Evolutionary conservation across 106 monocot species (phyloP).

Genomic region (Hemerocallis citrina): DNA sequence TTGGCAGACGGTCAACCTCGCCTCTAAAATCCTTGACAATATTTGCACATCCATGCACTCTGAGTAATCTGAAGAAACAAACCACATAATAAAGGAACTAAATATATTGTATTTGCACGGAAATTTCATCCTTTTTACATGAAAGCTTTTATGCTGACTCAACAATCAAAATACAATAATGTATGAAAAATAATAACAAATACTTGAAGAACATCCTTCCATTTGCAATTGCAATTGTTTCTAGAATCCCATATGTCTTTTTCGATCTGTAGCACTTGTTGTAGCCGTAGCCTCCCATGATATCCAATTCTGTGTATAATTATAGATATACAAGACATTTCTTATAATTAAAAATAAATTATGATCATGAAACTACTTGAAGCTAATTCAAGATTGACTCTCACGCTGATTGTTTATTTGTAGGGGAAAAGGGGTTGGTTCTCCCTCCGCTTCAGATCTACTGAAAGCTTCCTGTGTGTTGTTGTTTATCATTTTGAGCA

Average conservation of each 20-base stretch:
- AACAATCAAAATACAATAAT: not conserved
- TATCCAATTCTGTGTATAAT: conserved; percentile 45
- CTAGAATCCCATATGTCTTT: conserved; percentile 62
- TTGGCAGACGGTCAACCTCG: conserved; percentile 66
- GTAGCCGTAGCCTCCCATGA: conserved; percentile 59
- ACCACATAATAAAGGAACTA: not conserved
- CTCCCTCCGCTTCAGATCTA: conserved; percentile 18
- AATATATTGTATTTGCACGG: not conserved
- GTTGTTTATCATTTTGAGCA: conserved; percentile 28
- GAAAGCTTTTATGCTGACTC: not conserved
- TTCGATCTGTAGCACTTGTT: conserved; percentile 61
- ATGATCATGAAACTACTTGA: not conserved
- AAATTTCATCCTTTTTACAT: not conserved
- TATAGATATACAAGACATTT: not conserved
- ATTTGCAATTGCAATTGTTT: conserved; percentile 31
- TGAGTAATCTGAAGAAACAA: conserved; percentile 41
- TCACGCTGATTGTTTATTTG: conserved; percentile 29
- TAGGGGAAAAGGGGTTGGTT: conserved; percentile 1
- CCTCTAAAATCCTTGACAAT: conserved; percentile 71
- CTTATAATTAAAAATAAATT: not conserved
- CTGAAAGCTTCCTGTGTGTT: conserved; percentile 66
- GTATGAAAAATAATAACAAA: not conserved
- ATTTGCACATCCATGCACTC: conserved; percentile 49
- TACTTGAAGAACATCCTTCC: conserved; percentile 22
- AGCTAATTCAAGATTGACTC: not conserved